Percentiles rank a stretch among this genome's conserved stretches.
These are phyloP conservation scores for Limonomyces culmigenus DNA, from an alignment of 1,284 basidiomycete species.

Conservation along the genomic window DNA sequence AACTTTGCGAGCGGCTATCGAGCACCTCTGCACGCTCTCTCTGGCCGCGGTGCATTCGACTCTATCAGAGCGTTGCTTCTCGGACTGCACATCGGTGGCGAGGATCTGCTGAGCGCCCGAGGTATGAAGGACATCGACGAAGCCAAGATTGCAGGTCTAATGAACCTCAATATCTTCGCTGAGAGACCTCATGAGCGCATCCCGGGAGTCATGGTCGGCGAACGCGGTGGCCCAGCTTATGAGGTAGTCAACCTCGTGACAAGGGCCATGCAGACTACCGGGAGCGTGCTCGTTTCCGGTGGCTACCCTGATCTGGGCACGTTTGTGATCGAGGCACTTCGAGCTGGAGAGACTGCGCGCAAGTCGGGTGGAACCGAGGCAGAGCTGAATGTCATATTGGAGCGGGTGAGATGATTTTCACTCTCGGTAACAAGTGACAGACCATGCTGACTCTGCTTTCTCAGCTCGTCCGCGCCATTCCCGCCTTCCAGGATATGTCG, in stretches of 20 bases:
- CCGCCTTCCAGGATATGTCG: constrained; percentile 62
- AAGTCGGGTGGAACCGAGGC: constrained; percentile 9
- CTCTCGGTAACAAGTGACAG: neutral
- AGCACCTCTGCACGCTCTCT: constrained; percentile 45
- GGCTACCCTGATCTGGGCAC: constrained; percentile 57
- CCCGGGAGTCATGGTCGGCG: constrained; percentile 57
- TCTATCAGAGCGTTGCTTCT: constrained; percentile 59
- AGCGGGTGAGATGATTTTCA: constrained; percentile 26
- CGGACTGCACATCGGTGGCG: constrained; percentile 48
- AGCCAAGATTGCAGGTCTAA: constrained; percentile 50
- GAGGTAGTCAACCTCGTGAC: constrained; percentile 58
- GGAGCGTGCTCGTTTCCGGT: constrained; percentile 36
- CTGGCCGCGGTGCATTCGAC: constrained; percentile 67
- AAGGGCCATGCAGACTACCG: constrained; percentile 54
- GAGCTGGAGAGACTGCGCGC: constrained; percentile 29
- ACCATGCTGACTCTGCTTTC: constrained; percentile 1
- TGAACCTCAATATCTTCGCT: constrained; percentile 49
- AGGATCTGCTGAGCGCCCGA: constrained; percentile 45
- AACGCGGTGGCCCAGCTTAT: constrained; percentile 55
- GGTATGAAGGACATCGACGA: constrained; percentile 40
- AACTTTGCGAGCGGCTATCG: constrained; percentile 75
- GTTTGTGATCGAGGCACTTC: constrained; percentile 53
- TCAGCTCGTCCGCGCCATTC: constrained; percentile 57
- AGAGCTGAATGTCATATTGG: constrained; percentile 24
- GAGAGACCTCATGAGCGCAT: constrained; percentile 59